phyloP scores from a whole-genome alignment of 2,329 filamentous ascomycete species.

The Colletotrichum nymphaeae region DNA sequence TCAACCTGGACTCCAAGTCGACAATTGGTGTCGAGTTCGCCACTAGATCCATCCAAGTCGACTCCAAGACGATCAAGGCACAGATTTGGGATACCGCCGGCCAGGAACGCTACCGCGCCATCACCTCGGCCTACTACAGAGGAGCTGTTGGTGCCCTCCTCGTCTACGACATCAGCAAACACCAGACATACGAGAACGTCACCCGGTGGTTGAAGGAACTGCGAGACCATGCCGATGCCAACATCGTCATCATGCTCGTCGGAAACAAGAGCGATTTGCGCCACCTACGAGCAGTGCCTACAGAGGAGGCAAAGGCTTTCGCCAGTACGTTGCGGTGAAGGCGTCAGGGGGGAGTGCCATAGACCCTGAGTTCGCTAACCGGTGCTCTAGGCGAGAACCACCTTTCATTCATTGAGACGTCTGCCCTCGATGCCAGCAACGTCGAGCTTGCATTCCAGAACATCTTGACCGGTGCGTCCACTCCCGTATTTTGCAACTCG shows the following conservation, averaged over 20 bases:
- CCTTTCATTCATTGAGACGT: constrained; percentile 99
- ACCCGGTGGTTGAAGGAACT: constrained; percentile 99
- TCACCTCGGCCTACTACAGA: constrained; percentile 98
- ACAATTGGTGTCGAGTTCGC: constrained; percentile 99
- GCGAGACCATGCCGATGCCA: constrained; percentile 96
- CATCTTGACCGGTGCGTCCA: constrained; percentile 88
- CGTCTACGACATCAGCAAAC: constrained; percentile 99
- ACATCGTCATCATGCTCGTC: constrained; percentile 99
- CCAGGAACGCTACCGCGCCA: constrained; percentile 98
- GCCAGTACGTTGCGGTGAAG: constrained; percentile 73
- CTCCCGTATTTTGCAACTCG: background rate
- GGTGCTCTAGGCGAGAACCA: constrained; percentile 85
- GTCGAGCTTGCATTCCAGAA: constrained; percentile 99
- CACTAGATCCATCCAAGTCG: constrained; percentile 97
- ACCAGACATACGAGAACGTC: constrained; percentile 99
- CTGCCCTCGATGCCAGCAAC: constrained; percentile 97
- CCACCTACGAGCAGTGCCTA: constrained; percentile 95
- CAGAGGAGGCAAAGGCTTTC: constrained; percentile 97
- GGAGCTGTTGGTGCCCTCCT: constrained; percentile 97
- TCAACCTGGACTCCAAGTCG: constrained; percentile 99
- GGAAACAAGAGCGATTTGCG: constrained; percentile 99
- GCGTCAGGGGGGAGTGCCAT: background rate
- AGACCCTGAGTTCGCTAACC: constrained; percentile 17
- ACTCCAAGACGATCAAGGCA: constrained; percentile 99
- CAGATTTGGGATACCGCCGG: constrained; percentile 99